A percentile compares a stretch with the other conserved stretches of the same genome.
phyloP scores from a whole-genome alignment of 116 monocot species.

The Dioscorea cayenensis region DNA sequence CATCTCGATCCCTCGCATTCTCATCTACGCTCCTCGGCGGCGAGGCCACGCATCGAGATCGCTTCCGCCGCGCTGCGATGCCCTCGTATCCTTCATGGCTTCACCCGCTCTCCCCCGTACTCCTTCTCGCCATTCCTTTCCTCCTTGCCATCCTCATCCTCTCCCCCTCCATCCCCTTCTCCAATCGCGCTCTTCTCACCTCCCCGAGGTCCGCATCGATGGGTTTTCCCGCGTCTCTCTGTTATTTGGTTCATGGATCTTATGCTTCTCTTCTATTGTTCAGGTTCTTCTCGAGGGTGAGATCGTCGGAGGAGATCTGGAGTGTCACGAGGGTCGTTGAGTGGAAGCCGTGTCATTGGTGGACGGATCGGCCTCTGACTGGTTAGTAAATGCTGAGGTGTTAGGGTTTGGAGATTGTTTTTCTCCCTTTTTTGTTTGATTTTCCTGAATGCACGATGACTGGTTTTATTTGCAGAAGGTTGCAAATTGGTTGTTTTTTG shows the following conservation, averaged over 20 bases:
- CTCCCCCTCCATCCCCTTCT: slow-evolving; percentile 3
- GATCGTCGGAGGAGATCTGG: slow-evolving; percentile 43
- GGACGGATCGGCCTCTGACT: slow-evolving; percentile 27
- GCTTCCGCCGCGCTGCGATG: neutral
- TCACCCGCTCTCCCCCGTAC: neutral
- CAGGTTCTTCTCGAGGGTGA: neutral
- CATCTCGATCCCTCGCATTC: too few species aligned
- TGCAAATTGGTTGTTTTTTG: slow-evolving; percentile 6
- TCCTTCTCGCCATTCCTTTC: slow-evolving; percentile 2
- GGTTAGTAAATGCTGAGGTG: slow-evolving; percentile 14
- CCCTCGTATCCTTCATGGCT: slow-evolving; percentile 1
- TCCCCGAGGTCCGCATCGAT: slow-evolving; percentile 4
- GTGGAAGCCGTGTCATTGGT: slow-evolving; percentile 86
- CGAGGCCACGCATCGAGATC: neutral
- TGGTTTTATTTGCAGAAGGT: slow-evolving; percentile 6
- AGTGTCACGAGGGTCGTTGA: slow-evolving; percentile 26
- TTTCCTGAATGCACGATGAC: slow-evolving; percentile 12
- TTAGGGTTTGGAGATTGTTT: slow-evolving; percentile 1
- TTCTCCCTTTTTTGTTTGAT: neutral
- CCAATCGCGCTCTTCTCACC: neutral
- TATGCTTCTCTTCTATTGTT: neutral
- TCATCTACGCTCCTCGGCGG: too few species aligned
- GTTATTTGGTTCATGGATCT: neutral
- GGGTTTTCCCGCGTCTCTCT: neutral
- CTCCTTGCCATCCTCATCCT: slow-evolving; percentile 10